A percentile compares a stretch with the other conserved stretches of the same genome.
Conservation (phyloP, 75 land plant species). For the Pinus albicaulis region DNA sequence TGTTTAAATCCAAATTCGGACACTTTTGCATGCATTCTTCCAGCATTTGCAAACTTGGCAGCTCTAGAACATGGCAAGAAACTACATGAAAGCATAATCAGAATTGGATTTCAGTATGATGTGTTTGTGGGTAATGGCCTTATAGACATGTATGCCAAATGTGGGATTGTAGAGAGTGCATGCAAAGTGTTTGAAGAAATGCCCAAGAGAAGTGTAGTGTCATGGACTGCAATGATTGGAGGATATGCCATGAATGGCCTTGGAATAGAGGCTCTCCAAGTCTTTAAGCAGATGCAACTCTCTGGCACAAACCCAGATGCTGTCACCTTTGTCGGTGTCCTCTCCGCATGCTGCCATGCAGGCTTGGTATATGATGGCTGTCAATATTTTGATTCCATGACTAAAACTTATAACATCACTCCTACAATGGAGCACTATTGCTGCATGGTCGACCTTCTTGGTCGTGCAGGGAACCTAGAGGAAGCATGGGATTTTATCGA, state of each 20-base stretch:
- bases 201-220: slow-evolving; percentile 27
- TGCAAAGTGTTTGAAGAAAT: slow-evolving; percentile 47
- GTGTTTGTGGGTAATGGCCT: slow-evolving; percentile 55
- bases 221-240: slow-evolving; percentile 67
- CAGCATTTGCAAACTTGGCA: no score
- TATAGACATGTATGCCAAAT: slow-evolving; percentile 50
- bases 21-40: no score
- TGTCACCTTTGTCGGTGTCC: no score
- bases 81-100: slow-evolving; percentile 35
- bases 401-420: no score
- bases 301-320: slow-evolving; percentile 34
- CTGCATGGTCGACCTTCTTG: no score
- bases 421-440: no score
- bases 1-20: no score
- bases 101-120: slow-evolving; percentile 44
- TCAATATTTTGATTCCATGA: no score
- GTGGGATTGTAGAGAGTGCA: slow-evolving; percentile 33
- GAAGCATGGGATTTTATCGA: no score
- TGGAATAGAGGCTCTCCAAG: slow-evolving; percentile 37
- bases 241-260: slow-evolving; percentile 39
- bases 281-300: slow-evolving; percentile 53
- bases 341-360: no score
- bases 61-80: slow-evolving; percentile 34
- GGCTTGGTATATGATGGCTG: no score
- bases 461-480: no score